Conservation (phyloP, 208 protist genomes). For the Leishmania martiniquensis region DNA sequence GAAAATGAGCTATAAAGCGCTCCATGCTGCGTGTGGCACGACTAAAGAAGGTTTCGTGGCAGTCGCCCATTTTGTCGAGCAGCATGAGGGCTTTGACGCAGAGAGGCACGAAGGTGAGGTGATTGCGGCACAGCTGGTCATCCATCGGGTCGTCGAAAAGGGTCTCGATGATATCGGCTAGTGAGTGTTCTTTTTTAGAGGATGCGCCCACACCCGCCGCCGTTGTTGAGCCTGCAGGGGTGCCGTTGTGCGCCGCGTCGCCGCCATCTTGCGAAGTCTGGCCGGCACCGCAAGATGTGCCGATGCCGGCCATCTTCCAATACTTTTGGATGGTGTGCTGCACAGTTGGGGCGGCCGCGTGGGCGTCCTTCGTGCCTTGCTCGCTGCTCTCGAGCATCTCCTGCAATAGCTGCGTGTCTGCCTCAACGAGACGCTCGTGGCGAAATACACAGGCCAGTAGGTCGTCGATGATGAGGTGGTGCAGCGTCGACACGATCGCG, state of each 20-base stretch:
- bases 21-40: slow-evolving; percentile 63
- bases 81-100: slow-evolving; percentile 71
- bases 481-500: slow-evolving; percentile 50
- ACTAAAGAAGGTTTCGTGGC: slow-evolving; percentile 79
- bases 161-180: slow-evolving; percentile 48
- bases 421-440: slow-evolving; percentile 60
- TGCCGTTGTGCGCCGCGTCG: not conserved
- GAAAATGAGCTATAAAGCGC: slow-evolving; percentile 72
- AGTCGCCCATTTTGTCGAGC: slow-evolving; percentile 64
- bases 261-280: not conserved
- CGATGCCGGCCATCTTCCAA: slow-evolving; percentile 28
- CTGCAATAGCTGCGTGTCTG: slow-evolving; percentile 60
- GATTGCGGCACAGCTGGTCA: slow-evolving; percentile 45
- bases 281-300: not conserved
- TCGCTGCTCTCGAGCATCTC: slow-evolving; percentile 54
- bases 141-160: slow-evolving; percentile 67
- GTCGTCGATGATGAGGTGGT: slow-evolving; percentile 70
- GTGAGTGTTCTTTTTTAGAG: slow-evolving; percentile 23
- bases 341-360: slow-evolving; percentile 35
- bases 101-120: slow-evolving; percentile 78
- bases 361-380: slow-evolving; percentile 20
- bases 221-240: not conserved
- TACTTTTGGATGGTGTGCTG: slow-evolving; percentile 46
- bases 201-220: not conserved
- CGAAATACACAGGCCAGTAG: slow-evolving; percentile 81